Evolutionary conservation across 2,329 filamentous ascomycete genomes (phyloP).

Genomic region (Rutstroemia sp.): DNA sequence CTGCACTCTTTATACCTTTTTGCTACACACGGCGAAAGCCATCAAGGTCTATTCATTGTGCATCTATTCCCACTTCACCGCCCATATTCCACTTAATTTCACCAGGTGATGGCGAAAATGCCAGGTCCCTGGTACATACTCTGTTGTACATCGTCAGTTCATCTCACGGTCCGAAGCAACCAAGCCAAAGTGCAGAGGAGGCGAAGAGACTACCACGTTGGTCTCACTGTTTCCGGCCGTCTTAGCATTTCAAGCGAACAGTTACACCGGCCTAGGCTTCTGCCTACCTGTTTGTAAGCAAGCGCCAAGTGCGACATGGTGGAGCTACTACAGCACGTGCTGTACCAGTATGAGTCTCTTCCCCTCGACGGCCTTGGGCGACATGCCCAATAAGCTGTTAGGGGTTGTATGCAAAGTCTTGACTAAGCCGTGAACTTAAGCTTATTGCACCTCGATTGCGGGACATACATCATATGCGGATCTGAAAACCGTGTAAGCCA

Average conservation of each 20-base stretch:
- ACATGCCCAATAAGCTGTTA: neutral
- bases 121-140: neutral
- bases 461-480: neutral
- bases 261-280: neutral
- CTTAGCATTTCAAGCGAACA: neutral
- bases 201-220: neutral
- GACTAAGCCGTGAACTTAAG: neutral
- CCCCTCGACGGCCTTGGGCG: neutral
- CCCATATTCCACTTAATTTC: neutral
- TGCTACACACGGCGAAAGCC: neutral
- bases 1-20: conserved; percentile 1
- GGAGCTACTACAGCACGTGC: neutral
- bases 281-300: neutral
- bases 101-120: neutral
- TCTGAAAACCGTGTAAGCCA: neutral
- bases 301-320: neutral
- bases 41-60: too few relatives aligned
- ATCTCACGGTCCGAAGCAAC: neutral
- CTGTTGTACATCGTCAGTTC: neutral
- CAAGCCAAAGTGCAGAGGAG: neutral
- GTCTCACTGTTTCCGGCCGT: neutral
- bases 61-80: neutral
- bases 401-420: neutral
- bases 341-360: neutral
- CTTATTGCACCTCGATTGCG: neutral